Conservation (phyloP, 163 green algal species). For the Scenedesmus sp. region DNA sequence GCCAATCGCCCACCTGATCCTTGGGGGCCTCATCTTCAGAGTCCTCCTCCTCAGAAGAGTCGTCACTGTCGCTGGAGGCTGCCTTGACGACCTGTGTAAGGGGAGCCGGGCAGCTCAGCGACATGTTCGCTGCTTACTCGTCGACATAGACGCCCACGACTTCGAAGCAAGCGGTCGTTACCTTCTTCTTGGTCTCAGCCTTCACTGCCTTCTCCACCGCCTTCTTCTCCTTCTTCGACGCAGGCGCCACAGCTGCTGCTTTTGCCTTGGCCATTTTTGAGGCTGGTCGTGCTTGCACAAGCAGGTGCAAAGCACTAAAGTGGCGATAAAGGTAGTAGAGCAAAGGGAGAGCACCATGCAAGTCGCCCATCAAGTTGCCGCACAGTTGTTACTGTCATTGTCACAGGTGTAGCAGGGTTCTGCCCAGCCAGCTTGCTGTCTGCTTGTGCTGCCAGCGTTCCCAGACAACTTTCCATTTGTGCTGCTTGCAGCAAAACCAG, state of each 20-base stretch:
- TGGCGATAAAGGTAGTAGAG: background rate
- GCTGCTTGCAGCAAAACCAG: background rate
- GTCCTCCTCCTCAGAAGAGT: constrained; percentile 40
- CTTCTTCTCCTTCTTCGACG: constrained; percentile 52
- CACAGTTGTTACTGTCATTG: background rate
- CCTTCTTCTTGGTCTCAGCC: constrained; percentile 64
- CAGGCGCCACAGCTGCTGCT: constrained; percentile 9
- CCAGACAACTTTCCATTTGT: background rate
- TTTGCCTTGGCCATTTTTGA: constrained; percentile 50
- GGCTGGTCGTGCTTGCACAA: constrained; percentile 10
- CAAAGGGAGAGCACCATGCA: background rate
- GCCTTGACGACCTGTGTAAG: constrained; percentile 12
- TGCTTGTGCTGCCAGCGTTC: background rate
- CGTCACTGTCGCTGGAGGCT: constrained; percentile 39
- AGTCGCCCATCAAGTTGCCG: background rate
- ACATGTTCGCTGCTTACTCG: background rate
- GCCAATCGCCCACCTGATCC: constrained; percentile 33
- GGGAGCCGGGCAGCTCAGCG: background rate
- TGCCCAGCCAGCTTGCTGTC: background rate
- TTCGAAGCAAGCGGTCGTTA: background rate
- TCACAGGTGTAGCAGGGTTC: constrained; percentile 1
- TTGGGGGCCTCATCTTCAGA: constrained; percentile 33
- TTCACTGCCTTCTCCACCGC: constrained; percentile 51
- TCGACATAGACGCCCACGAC: no score
- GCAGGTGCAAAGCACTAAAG: background rate